Evolutionary conservation across 2,329 filamentous ascomycete species (phyloP).

Genomic region (Thielaviopsis euricoi): DNA sequence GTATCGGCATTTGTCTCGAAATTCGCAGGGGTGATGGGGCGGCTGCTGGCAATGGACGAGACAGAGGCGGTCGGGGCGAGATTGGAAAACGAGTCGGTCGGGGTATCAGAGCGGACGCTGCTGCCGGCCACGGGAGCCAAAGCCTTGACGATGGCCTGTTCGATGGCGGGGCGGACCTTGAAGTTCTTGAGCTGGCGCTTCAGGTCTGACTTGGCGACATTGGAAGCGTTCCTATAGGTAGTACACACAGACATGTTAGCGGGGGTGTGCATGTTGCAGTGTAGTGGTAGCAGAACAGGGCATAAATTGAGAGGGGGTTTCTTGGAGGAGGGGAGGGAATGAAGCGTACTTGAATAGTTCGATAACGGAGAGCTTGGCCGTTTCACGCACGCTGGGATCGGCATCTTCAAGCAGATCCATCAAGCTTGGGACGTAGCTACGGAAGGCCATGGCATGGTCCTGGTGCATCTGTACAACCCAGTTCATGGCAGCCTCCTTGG

Average conservation of each 20-base stretch:
- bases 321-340: slow-evolving; percentile 14
- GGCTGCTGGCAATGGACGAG: slow-evolving; percentile 26
- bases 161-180: slow-evolving; percentile 75
- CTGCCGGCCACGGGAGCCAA: slow-evolving; percentile 36
- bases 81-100: slow-evolving; percentile 20
- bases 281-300: background rate
- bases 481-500: slow-evolving; percentile 70
- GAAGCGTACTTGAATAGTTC: slow-evolving; percentile 57
- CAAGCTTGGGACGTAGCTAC: slow-evolving; percentile 62
- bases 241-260: background rate
- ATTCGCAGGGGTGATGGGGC: slow-evolving; percentile 39
- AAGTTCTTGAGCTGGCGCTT: slow-evolving; percentile 72
- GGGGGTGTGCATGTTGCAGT: background rate
- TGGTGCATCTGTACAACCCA: slow-evolving; percentile 80
- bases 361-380: slow-evolving; percentile 67
- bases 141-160: slow-evolving; percentile 61
- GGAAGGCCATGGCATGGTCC: slow-evolving; percentile 64
- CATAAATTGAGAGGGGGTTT: background rate
- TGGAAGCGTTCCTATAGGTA: slow-evolving; percentile 54
- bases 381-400: slow-evolving; percentile 72
- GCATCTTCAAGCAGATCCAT: slow-evolving; percentile 84
- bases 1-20: slow-evolving; percentile 48
- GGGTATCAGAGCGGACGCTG: slow-evolving; percentile 25
- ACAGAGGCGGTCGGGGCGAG: slow-evolving; percentile 26
- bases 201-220: slow-evolving; percentile 71